A percentile compares a stretch with the other conserved stretches of the same genome.
These are phyloP conservation scores for Castanea crenata DNA, from an alignment of 306 rosid species.

Conservation along the genomic window DNA sequence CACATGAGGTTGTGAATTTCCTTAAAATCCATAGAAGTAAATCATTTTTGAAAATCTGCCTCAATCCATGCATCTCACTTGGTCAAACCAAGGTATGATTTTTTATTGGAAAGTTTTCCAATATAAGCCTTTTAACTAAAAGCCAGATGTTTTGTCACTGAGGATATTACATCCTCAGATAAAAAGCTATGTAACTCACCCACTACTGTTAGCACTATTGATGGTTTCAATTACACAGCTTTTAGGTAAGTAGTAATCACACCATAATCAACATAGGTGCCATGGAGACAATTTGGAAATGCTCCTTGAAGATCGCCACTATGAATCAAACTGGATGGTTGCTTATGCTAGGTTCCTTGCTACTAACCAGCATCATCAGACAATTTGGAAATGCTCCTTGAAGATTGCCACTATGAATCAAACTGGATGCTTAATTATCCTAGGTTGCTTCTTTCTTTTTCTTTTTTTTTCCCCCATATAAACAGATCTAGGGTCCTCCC, in stretches of 20 bases:
- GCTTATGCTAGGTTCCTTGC: neutral
- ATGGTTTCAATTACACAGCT: neutral
- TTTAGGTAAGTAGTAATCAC: neutral
- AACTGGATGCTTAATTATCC: neutral
- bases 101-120: neutral
- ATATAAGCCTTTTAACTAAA: neutral
- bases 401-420: neutral
- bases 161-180: neutral
- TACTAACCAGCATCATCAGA: neutral
- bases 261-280: neutral
- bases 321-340: neutral
- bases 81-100: neutral
- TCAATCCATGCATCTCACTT: neutral
- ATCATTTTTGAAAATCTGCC: no score
- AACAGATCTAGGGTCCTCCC: no score
- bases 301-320: no score
- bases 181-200: neutral
- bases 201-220: neutral
- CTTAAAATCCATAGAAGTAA: neutral
- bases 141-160: neutral
- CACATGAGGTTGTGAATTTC: neutral
- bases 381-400: neutral
- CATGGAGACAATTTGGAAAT: neutral
- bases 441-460: neutral
- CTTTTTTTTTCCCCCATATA: no score